phyloP scores from a whole-genome alignment of 768 basidiomycete species.

The Psilocybe azurescens region DNA sequence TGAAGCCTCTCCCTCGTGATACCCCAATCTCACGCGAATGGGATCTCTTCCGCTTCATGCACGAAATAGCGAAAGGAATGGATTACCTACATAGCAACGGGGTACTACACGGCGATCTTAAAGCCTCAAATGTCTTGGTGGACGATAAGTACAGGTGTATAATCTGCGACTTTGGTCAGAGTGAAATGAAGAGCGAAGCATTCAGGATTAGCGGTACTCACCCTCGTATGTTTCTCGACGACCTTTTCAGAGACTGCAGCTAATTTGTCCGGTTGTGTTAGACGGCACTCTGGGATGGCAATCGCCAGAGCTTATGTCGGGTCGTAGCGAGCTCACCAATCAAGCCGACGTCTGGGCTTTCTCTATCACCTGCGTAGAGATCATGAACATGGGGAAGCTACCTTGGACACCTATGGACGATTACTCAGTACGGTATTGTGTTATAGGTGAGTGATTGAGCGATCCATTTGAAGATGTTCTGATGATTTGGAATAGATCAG shows the following conservation, averaged over 20 bases:
- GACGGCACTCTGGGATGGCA: conserved; percentile 76
- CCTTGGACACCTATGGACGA: conserved; percentile 64
- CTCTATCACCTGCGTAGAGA: conserved; percentile 71
- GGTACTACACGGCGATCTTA: conserved; percentile 81
- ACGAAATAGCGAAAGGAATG: conserved; percentile 87
- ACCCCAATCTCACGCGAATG: conserved; percentile 30
- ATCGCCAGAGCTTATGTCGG: conserved; percentile 70
- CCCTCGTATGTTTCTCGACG: conserved; percentile 42
- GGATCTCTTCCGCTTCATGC: conserved; percentile 65
- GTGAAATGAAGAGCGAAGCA: conserved; percentile 78
- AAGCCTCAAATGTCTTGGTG: conserved; percentile 81
- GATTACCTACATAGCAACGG: conserved; percentile 73
- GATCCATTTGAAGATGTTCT: background rate
- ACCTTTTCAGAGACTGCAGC: background rate
- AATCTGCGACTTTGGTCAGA: conserved; percentile 86
- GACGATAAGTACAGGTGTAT: conserved; percentile 70
- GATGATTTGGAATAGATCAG: conserved; percentile 44
- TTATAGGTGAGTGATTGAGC: conserved; percentile 43
- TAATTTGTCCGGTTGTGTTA: conserved; percentile 25
- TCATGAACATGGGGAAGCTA: conserved; percentile 65
- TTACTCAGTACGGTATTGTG: conserved; percentile 52
- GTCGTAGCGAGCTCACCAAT: conserved; percentile 49
- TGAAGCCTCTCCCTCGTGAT: conserved; percentile 17
- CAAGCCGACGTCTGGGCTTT: conserved; percentile 76
- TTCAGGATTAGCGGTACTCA: conserved; percentile 61